These are phyloP conservation scores for Torulaspora maleeae DNA, from an alignment of 805 yeast species.

Conservation along the genomic window DNA sequence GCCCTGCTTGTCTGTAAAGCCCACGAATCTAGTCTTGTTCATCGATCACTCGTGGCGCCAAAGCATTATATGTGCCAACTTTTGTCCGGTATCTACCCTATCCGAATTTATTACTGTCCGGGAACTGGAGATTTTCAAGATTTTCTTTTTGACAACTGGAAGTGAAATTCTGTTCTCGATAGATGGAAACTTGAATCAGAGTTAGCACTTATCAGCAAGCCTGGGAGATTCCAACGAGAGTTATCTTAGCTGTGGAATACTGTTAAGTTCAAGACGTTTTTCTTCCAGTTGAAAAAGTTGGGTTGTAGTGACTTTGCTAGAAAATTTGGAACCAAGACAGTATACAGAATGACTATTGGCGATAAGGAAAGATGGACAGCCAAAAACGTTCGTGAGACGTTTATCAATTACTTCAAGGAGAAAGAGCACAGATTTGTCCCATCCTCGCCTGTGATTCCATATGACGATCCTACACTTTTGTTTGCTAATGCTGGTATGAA, in stretches of 20 bases:
- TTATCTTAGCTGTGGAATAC: not conserved
- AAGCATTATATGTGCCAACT: not conserved
- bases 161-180: slow-evolving; percentile 2
- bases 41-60: not conserved
- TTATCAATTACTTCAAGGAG: slow-evolving; percentile 71
- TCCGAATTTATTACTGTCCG: slow-evolving; percentile 2
- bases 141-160: slow-evolving; percentile 1
- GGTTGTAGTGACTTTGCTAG: slow-evolving; percentile 7
- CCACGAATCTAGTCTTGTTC: not conserved
- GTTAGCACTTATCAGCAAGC: not conserved
- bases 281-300: slow-evolving; percentile 3
- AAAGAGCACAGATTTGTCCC: slow-evolving; percentile 77
- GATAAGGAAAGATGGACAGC: slow-evolving; percentile 47
- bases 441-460: slow-evolving; percentile 93
- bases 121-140: not conserved
- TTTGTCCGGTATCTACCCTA: slow-evolving; percentile 4
- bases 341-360: slow-evolving; percentile 30
- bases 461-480: slow-evolving; percentile 93
- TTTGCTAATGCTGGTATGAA: slow-evolving; percentile 99
- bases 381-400: slow-evolving; percentile 66
- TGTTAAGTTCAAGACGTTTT: slow-evolving; percentile 6
- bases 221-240: not conserved
- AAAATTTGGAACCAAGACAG: slow-evolving; percentile 7
- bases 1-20: not conserved
- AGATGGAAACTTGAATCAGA: not conserved